Evolutionary conservation across 371 early-diverging fungal genomes (phyloP), one percentile per base, ranked within the genome.

Genomic region (Mucor circinelloides): DNA sequence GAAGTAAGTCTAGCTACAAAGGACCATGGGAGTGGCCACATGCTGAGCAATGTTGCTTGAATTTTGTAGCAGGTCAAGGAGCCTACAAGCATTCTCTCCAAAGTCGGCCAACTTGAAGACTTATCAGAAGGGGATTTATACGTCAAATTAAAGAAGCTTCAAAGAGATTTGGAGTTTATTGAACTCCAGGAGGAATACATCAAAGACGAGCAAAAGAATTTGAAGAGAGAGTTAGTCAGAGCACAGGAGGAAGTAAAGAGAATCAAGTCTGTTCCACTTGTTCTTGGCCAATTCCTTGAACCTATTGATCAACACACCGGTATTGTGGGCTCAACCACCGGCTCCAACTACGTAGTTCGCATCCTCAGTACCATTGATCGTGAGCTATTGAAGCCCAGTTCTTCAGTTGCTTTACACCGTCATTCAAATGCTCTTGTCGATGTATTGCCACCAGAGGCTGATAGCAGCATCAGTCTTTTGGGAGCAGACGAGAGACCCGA

Each of bases 201-300:
- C 78, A 96, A 96, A 84, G 98, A 99, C 80, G 96, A 99, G 78
- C 97, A 99, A 80, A 95, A 95, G 83, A 96, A 98, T 80, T 78
- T 99, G 68, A 97, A 99, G 81, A 87, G 95, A 60, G 99, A 99
- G 78, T 87, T 99, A 64, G 79, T 96, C 31, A 87, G 95, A 48
- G 96, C 98, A 32, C 97, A 97, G 80, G 98, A 99, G 72, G 99
- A 99, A 80, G 99, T 99, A 17, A 98, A 99, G 83, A 89, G 99
- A 64, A 99, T 99, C 73, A 94, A 97, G 79, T 95, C 98, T 21
- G 99, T 99, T 17, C 99, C 99, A 30, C 87, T 99, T 48, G 96
- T 99, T 27, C 95, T 99, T 79, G 99, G 99, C 27, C 99, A 99
- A 81, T 99, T 99, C 83, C 81, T 99, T 55, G 99, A 99, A 80